Percentiles rank a stretch among this genome's conserved stretches.
Evolutionary conservation across 257 asterid genomes (phyloP).

Genomic region (Datura wrightii): DNA sequence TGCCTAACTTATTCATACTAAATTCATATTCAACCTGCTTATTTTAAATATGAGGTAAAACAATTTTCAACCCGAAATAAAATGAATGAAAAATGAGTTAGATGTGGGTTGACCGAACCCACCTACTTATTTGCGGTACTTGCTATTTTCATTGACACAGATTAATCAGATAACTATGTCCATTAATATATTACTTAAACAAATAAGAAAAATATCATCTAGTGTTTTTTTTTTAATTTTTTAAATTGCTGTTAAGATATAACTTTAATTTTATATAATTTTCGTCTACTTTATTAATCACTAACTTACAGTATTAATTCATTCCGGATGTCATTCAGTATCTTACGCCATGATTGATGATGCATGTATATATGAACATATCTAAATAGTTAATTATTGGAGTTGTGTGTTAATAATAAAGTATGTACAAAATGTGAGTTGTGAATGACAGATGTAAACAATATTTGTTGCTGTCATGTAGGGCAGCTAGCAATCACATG

Average conservation of each 20-base stretch:
- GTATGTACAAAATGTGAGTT: constrained; percentile 18
- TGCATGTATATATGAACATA: not conserved
- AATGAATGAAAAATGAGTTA: not conserved
- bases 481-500: constrained; percentile 24
- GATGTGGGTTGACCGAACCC: not conserved
- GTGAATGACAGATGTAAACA: constrained; percentile 8
- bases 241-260: not conserved
- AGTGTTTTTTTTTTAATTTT: not conserved
- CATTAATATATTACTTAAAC: not conserved
- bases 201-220: not conserved
- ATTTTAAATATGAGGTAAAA: not conserved
- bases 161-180: not conserved
- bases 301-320: too few species aligned
- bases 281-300: not conserved
- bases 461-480: constrained; percentile 13
- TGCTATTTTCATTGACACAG: not conserved
- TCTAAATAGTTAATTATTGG: not conserved
- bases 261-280: not conserved
- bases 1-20: not conserved
- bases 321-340: not conserved
- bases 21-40: not conserved
- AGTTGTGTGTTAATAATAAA: not conserved
- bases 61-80: not conserved
- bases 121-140: not conserved
- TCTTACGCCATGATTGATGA: constrained; percentile 2